These are phyloP conservation scores for Kodamaea laetipori DNA, from an alignment of 805 yeast species.

Conservation along the genomic window DNA sequence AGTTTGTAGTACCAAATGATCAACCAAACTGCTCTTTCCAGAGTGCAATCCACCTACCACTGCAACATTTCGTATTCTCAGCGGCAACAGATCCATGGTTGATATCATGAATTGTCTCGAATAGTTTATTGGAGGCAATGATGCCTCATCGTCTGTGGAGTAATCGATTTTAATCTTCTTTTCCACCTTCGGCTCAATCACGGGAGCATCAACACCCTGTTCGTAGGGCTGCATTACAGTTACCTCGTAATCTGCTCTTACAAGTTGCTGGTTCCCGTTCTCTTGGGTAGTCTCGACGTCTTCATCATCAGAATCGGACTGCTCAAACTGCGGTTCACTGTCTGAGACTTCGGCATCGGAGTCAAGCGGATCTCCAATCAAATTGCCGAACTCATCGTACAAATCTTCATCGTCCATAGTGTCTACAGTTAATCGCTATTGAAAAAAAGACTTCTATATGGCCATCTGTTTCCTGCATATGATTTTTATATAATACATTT, in stretches of 20 bases:
- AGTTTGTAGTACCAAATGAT: slow-evolving; percentile 64
- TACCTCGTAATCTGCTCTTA: slow-evolving; percentile 41
- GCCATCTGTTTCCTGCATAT: slow-evolving; percentile 10
- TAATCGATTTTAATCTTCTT: slow-evolving; percentile 41
- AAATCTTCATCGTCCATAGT: slow-evolving; percentile 60
- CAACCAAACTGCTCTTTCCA: slow-evolving; percentile 84
- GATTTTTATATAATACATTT: slow-evolving; percentile 8
- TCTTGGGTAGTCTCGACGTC: slow-evolving; percentile 8
- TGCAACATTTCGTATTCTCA: slow-evolving; percentile 71
- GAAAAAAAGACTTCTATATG: not conserved
- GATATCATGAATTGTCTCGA: slow-evolving; percentile 63
- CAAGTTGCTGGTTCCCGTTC: slow-evolving; percentile 12
- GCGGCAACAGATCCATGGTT: slow-evolving; percentile 51
- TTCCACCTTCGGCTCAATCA: slow-evolving; percentile 54
- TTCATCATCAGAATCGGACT: slow-evolving; percentile 8
- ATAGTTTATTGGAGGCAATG: slow-evolving; percentile 61
- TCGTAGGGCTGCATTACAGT: slow-evolving; percentile 45
- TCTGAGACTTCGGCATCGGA: slow-evolving; percentile 43
- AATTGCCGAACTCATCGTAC: slow-evolving; percentile 76
- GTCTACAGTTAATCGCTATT: not conserved
- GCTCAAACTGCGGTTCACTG: too few relatives aligned
- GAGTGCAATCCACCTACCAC: slow-evolving; percentile 79
- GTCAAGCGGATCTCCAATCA: slow-evolving; percentile 53
- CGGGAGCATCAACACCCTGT: slow-evolving; percentile 51
- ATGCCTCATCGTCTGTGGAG: slow-evolving; percentile 25